Evolutionary conservation across 768 basidiomycete genomes (phyloP), one percentile per base, ranked within the genome.

Genomic region (Tremella yokohamensis): DNA sequence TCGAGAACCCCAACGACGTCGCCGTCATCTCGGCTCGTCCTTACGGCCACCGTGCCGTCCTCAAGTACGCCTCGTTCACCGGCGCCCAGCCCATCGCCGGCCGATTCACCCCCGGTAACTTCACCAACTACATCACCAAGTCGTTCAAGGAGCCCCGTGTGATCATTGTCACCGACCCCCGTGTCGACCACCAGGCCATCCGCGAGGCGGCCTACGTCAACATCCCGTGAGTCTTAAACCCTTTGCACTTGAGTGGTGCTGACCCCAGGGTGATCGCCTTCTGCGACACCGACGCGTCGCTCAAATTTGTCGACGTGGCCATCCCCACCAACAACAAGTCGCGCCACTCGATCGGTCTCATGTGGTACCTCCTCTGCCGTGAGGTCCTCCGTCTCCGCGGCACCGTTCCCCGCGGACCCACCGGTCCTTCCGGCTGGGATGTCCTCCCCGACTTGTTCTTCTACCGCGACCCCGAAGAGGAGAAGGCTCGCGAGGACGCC

Each of bases 301-400:
- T 98, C 74, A 86, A 90, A 79, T 97, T 91, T 78, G 93, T 99
- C 78, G 96, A 99, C 78, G 86, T 98, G 71, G 93, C 89, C 56
- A 96, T 99, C 80, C 96, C 96, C 64, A 90, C 90, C 62, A 99
- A 98, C 84, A 99, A 99, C 89, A 99, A 97, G 85, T 87, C 90
- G 65, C 87, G 87, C 76, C 90, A 99, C 80, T 86, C 91, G 6
- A 91, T 97, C 70, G 96, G 96, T 83, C 85, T 99, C 34, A 64
- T 76, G 57, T 76, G 75, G 75, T 76, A 76, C 72, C 79, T 99
- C 72, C 88, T 99, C 67, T 89, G 89, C 75, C 89, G 96, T 70
- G 96, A 99, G 77, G 91, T 96, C 70, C 87, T 99, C 79, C 85
- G 96, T 74, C 83, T 99, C 74, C 85, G 91, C 62, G 96, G 96